A percentile compares a stretch with the other conserved stretches of the same genome.
phyloP scores from a whole-genome alignment of 1,284 basidiomycete species.

The Blastosporella zonata region DNA sequence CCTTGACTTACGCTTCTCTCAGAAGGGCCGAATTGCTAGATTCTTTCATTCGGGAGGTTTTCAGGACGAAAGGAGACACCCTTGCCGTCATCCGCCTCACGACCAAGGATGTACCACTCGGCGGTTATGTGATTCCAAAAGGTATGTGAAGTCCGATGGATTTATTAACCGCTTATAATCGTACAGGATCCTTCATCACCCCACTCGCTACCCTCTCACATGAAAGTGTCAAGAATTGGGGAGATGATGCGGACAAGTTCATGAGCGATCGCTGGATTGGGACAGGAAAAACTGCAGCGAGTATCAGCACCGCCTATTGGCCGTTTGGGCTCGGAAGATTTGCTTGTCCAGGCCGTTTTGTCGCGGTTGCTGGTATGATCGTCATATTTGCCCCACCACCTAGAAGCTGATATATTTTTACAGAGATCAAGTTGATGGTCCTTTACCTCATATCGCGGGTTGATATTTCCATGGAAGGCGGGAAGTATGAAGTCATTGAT shows the following conservation, averaged over 20 bases:
- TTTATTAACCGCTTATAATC: not conserved
- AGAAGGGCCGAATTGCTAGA: constrained; percentile 9
- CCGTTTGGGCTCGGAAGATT: constrained; percentile 10
- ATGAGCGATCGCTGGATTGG: constrained; percentile 12
- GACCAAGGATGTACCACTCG: constrained; percentile 9
- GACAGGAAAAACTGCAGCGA: constrained; percentile 7
- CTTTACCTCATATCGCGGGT: constrained; percentile 6
- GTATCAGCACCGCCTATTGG: constrained; percentile 10
- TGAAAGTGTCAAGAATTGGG: constrained; percentile 9
- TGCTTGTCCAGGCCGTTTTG: constrained; percentile 7
- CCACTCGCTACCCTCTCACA: constrained; percentile 10
- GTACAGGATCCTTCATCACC: constrained; percentile 5
- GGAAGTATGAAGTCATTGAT: constrained; percentile 7
- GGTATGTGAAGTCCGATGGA: not conserved
- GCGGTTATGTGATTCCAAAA: constrained; percentile 11
- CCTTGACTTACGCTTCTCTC: constrained; percentile 9
- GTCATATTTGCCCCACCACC: not conserved
- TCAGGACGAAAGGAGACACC: constrained; percentile 11
- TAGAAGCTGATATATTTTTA: not conserved
- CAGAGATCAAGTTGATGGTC: constrained; percentile 13
- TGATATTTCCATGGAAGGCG: constrained; percentile 9
- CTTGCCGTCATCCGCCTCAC: constrained; percentile 8
- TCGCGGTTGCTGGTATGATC: constrained; percentile 7
- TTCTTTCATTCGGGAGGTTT: constrained; percentile 12
- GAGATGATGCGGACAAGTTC: constrained; percentile 7